Evolutionary conservation across 1,284 basidiomycete species (phyloP).

Genomic region (Cutaneotrichosporon dermatis): DNA sequence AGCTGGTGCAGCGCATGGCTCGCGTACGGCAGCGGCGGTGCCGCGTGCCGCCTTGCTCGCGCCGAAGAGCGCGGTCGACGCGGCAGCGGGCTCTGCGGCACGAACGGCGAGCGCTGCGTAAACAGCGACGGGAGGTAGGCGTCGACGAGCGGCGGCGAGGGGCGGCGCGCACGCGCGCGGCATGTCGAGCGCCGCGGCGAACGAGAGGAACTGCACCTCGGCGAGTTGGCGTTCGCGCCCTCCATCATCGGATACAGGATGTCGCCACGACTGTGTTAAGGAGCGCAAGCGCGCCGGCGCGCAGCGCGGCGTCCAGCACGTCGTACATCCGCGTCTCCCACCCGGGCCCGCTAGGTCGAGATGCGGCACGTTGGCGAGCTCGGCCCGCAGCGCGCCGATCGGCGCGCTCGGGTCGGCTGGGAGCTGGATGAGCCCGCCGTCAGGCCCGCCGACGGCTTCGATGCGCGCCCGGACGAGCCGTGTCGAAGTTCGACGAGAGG

Average conservation of each 20-base stretch:
- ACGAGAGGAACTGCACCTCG: conserved; percentile 11
- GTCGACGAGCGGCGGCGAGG: conserved; percentile 13
- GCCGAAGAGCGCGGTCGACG: neutral
- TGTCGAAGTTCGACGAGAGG: conserved; percentile 36
- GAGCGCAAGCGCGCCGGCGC: conserved; percentile 12
- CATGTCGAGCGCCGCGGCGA: conserved; percentile 11
- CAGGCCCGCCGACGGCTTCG: conserved; percentile 16
- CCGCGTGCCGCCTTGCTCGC: neutral
- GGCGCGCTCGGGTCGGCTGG: neutral
- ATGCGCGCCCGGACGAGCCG: conserved; percentile 24
- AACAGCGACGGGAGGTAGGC: conserved; percentile 14
- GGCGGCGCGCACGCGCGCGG: conserved; percentile 4
- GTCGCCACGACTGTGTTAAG: conserved; percentile 5
- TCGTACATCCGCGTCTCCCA: conserved; percentile 20
- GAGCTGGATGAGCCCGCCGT: conserved; percentile 6
- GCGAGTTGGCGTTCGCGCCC: neutral
- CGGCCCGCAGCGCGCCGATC: conserved; percentile 14
- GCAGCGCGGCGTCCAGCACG: conserved; percentile 9
- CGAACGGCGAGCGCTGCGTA: conserved; percentile 13
- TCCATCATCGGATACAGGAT: conserved; percentile 9
- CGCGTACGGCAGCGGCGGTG: conserved; percentile 14
- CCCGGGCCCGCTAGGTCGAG: conserved; percentile 18
- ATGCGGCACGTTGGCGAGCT: conserved; percentile 22
- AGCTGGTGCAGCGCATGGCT: conserved; percentile 12
- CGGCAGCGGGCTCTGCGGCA: neutral